phyloP scores from a whole-genome alignment of 73 alveolate genomes.

The Paramecium primaurelia region DNA sequence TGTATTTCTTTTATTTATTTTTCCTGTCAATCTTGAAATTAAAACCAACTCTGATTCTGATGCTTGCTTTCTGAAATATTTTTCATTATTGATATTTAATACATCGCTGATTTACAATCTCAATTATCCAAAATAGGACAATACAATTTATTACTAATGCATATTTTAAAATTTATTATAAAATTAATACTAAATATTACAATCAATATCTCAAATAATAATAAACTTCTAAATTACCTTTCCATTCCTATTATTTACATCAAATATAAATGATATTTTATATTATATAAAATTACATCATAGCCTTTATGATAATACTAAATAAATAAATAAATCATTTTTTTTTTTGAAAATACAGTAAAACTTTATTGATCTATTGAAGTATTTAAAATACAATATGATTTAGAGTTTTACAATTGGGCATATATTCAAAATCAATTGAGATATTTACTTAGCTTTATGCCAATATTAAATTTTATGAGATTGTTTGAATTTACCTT shows the following conservation, averaged over 20 bases:
- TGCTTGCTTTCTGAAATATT: neutral
- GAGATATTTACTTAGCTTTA: neutral
- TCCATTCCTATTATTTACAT: neutral
- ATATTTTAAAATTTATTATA: neutral
- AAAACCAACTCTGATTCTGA: neutral
- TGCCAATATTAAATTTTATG: neutral
- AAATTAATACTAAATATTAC: neutral
- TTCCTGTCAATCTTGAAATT: neutral
- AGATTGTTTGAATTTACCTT: neutral
- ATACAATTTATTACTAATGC: neutral
- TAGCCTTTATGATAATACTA: too few relatives aligned
- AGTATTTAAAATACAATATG: too few relatives aligned
- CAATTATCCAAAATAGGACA: neutral
- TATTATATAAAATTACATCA: too few relatives aligned
- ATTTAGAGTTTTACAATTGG: too few relatives aligned
- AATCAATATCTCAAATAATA: neutral
- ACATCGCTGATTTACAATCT: neutral
- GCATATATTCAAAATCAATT: too few relatives aligned
- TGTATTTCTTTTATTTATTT: conserved; percentile 12
- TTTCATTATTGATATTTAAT: neutral
- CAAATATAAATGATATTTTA: too few relatives aligned
- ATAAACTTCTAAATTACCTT: neutral
- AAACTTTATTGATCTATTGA: too few relatives aligned
- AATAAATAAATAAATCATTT: too few relatives aligned
- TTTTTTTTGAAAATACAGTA: too few relatives aligned